phyloP scores from a whole-genome alignment of 768 basidiomycete species.

The Kwoniella sp. region DNA sequence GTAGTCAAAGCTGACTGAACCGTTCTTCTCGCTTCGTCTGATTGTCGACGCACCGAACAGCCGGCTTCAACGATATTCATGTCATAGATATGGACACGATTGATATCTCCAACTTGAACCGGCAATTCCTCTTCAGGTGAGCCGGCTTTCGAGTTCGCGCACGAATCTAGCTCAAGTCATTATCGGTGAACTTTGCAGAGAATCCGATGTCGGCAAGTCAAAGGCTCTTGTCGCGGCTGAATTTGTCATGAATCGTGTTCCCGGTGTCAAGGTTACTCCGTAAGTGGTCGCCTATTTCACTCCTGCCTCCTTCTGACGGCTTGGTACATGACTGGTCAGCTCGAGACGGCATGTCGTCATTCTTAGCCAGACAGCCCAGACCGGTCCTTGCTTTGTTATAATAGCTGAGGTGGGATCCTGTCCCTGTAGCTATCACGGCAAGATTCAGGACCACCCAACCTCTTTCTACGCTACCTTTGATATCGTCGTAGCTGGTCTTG shows the following conservation, averaged over 20 bases:
- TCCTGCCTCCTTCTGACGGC: not conserved
- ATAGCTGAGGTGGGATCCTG: too few species aligned
- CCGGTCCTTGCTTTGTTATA: too few species aligned
- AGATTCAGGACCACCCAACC: slow-evolving; percentile 96
- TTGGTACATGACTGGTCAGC: too few species aligned
- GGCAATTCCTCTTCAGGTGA: slow-evolving; percentile 97
- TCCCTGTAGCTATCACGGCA: slow-evolving; percentile 77
- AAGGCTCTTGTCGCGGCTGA: slow-evolving; percentile 94
- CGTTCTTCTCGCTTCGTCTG: not conserved
- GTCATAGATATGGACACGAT: slow-evolving; percentile 99
- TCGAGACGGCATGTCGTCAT: too few species aligned
- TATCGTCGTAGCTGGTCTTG: slow-evolving; percentile 93
- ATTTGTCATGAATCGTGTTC: slow-evolving; percentile 94
- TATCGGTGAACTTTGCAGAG: slow-evolving; percentile 29
- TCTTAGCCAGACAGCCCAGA: too few species aligned
- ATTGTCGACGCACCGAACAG: slow-evolving; percentile 27
- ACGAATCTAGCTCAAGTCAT: slow-evolving; percentile 12
- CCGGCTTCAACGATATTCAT: slow-evolving; percentile 97
- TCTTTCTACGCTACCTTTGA: slow-evolving; percentile 97
- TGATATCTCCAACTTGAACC: slow-evolving; percentile 96
- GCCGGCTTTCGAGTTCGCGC: slow-evolving; percentile 7
- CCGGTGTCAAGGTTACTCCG: slow-evolving; percentile 96
- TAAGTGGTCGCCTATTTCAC: slow-evolving; percentile 58
- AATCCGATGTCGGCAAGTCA: slow-evolving; percentile 79
- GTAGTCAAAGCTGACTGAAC: not conserved